Evolutionary conservation across 2,329 filamentous ascomycete species (phyloP).

Genomic region (Helicocarpus griseus): DNA sequence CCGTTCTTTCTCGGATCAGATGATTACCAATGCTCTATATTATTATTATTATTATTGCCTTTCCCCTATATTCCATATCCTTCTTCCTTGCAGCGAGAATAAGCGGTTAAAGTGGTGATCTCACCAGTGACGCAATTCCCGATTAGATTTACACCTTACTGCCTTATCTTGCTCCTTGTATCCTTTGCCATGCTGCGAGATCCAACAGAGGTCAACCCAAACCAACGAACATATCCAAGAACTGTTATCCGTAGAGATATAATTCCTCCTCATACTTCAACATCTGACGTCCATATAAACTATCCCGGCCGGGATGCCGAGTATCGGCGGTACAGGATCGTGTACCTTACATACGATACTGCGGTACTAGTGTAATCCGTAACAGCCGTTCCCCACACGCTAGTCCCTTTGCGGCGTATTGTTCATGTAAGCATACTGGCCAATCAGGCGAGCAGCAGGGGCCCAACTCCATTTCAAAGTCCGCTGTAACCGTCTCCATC

Average conservation of each 20-base stretch:
- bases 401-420: neutral
- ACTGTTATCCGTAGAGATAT: neutral
- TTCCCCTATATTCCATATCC: too few relatives aligned
- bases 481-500: too few relatives aligned
- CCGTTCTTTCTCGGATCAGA: too few relatives aligned
- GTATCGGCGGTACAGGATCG: too few relatives aligned
- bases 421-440: neutral
- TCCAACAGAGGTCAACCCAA: too few relatives aligned
- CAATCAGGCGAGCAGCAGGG: too few relatives aligned
- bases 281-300: neutral
- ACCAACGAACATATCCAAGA: neutral
- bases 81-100: neutral
- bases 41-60: too few relatives aligned
- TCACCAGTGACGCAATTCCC: neutral
- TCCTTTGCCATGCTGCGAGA: neutral
- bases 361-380: neutral
- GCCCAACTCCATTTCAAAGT: too few relatives aligned
- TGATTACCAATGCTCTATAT: too few relatives aligned
- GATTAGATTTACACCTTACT: neutral
- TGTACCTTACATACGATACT: neutral
- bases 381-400: neutral
- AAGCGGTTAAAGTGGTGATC: too few relatives aligned
- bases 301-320: too few relatives aligned
- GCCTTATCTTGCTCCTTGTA: neutral
- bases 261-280: neutral